Conservation (phyloP, 768 basidiomycete genomes). For the Paxillus ammoniavirescens region DNA sequence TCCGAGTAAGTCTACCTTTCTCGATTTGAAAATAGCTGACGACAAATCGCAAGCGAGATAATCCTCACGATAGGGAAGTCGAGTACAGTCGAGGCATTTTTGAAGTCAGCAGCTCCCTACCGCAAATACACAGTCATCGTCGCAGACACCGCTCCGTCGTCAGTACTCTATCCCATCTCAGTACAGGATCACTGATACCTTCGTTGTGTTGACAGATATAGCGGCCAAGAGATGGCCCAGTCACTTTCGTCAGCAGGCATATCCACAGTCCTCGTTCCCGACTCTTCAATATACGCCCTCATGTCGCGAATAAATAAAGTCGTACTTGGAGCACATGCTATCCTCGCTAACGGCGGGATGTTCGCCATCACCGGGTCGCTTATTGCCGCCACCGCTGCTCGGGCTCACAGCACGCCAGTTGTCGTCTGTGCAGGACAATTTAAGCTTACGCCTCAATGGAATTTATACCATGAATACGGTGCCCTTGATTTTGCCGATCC, state of each 20-base stretch:
- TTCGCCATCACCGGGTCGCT: slow-evolving; percentile 86
- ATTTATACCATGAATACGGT: slow-evolving; percentile 82
- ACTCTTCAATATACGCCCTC: slow-evolving; percentile 92
- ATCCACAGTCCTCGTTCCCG: slow-evolving; percentile 95
- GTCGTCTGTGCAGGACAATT: slow-evolving; percentile 95
- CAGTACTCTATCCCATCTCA: slow-evolving; percentile 30
- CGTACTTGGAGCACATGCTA: slow-evolving; percentile 91
- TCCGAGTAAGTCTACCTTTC: slow-evolving; percentile 71
- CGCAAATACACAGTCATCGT: slow-evolving; percentile 96
- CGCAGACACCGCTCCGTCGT: slow-evolving; percentile 94
- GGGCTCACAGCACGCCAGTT: slow-evolving; percentile 86
- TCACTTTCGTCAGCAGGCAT: slow-evolving; percentile 77
- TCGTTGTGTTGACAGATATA: slow-evolving; percentile 52
- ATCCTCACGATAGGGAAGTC: slow-evolving; percentile 94
- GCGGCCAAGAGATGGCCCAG: slow-evolving; percentile 82
- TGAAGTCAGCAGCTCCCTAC: slow-evolving; percentile 86
- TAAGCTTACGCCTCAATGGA: slow-evolving; percentile 92
- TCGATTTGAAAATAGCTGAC: slow-evolving; percentile 1
- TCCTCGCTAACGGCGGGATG: slow-evolving; percentile 95
- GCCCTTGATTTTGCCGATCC: slow-evolving; percentile 78
- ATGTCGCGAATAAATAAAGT: slow-evolving; percentile 98
- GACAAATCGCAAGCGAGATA: slow-evolving; percentile 65
- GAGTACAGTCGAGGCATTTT: slow-evolving; percentile 88
- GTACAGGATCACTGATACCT: slow-evolving; percentile 2
- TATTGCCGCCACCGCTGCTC: slow-evolving; percentile 82